A percentile compares a stretch with the other conserved stretches of the same genome.
Conservation (phyloP, 2,329 filamentous ascomycete genomes). For the Epicoccum nigrum region DNA sequence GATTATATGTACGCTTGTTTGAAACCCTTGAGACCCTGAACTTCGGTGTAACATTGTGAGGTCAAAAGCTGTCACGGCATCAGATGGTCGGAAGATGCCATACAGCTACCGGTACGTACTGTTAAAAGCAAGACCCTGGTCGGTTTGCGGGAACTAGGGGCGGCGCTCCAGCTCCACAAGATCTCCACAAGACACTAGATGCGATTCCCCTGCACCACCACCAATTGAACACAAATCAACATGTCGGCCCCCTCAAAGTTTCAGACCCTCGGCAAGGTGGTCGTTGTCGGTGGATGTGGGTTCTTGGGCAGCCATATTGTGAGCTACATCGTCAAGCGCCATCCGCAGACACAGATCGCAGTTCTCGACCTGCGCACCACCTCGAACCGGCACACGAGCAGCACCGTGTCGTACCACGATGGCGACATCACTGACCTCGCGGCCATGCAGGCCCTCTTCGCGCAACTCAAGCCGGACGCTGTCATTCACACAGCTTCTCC, state of each 20-base stretch:
- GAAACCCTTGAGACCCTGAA: background rate
- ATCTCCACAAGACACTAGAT: conserved; percentile 23
- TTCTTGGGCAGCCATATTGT: conserved; percentile 61
- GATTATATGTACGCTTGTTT: background rate
- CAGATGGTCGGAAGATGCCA: no score
- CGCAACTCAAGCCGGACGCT: conserved; percentile 52
- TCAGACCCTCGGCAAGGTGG: conserved; percentile 52
- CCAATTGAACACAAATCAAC: conserved; percentile 15
- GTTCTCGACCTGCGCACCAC: conserved; percentile 56
- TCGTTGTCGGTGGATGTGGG: conserved; percentile 59
- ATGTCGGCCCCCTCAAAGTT: conserved; percentile 27
- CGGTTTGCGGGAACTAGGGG: conserved; percentile 18
- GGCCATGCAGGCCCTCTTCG: conserved; percentile 51
- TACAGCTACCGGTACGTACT: no score
- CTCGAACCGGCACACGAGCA: conserved; percentile 47
- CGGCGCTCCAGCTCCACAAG: conserved; percentile 22
- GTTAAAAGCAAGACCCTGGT: conserved; percentile 14
- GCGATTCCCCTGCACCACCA: conserved; percentile 18
- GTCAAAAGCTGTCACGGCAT: no score
- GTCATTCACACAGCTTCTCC: conserved; percentile 60
- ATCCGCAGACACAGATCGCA: conserved; percentile 52
- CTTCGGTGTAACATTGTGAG: background rate
- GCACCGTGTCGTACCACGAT: conserved; percentile 56
- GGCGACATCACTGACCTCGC: conserved; percentile 57
- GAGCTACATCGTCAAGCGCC: conserved; percentile 49